phyloP scores from a whole-genome alignment of 306 rosid genomes.

The Begonia fuchsioides region DNA sequence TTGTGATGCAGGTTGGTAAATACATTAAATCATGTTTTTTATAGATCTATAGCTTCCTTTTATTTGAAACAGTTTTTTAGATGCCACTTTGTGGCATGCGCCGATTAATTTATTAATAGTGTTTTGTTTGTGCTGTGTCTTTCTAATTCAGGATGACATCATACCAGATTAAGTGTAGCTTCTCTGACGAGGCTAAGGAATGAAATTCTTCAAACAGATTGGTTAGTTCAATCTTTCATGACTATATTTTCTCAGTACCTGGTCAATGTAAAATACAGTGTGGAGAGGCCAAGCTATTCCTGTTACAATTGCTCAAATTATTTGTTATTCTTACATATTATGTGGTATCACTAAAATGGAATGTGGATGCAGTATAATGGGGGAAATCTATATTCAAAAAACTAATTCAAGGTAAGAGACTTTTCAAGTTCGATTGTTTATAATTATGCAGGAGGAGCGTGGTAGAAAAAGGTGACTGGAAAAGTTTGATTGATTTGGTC shows the following conservation, averaged over 20 bases:
- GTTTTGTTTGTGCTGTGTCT: conserved; percentile 10
- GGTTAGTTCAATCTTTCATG: conserved; percentile 36
- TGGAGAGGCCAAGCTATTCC: no score
- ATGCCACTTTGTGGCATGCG: not conserved
- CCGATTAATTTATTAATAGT: conserved; percentile 10
- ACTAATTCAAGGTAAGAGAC: conserved; percentile 8
- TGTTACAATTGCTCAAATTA: no score
- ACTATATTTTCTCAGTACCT: no score
- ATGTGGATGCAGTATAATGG: not conserved
- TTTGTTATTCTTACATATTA: no score
- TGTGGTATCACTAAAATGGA: no score
- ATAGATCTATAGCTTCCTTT: not conserved
- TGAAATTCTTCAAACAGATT: conserved; percentile 92
- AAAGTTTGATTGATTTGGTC: conserved; percentile 48
- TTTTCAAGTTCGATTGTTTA: conserved; percentile 9
- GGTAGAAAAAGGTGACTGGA: conserved; percentile 82
- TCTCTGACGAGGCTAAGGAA: conserved; percentile 74
- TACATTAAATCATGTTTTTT: conserved; percentile 13
- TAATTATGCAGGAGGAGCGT: conserved; percentile 47
- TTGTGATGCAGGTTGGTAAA: conserved; percentile 78
- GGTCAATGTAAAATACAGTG: no score
- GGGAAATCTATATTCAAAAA: not conserved
- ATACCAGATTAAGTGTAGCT: conserved; percentile 71
- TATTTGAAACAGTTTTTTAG: not conserved
- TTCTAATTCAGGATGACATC: conserved; percentile 62